phyloP scores from a whole-genome alignment of 176 grass and related monocot genomes.

The Alloteropsis semialata region DNA sequence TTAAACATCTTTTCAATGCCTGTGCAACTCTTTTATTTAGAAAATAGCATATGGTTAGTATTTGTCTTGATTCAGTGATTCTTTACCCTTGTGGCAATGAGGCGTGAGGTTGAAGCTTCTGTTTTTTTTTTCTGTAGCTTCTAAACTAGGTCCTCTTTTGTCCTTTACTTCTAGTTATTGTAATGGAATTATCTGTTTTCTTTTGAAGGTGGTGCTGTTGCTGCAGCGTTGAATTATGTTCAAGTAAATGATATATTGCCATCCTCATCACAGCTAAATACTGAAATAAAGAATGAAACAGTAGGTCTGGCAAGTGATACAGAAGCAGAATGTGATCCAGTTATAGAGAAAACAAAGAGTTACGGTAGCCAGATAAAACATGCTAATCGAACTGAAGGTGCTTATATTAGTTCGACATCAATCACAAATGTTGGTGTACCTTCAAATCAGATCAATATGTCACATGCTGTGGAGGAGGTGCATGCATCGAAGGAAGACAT shows the following conservation, averaged over 20 bases:
- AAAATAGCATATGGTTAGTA: neutral
- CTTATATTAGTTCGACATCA: conserved; percentile 3
- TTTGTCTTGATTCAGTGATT: neutral
- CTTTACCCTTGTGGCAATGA: neutral
- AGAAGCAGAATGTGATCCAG: neutral
- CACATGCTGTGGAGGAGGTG: conserved; percentile 3
- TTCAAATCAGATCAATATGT: conserved; percentile 16
- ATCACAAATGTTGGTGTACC: neutral
- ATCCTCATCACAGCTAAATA: conserved; percentile 27
- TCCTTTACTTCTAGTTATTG: neutral
- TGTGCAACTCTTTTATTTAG: neutral
- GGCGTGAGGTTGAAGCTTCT: neutral
- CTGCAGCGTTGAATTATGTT: neutral
- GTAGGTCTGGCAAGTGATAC: neutral
- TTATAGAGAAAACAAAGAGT: conserved; percentile 17
- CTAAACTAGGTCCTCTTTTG: neutral
- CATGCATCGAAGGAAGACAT: neutral
- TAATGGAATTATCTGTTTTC: neutral
- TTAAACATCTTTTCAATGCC: conserved; percentile 20
- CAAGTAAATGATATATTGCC: conserved; percentile 23
- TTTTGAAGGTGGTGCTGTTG: conserved; percentile 5
- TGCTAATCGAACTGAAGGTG: conserved; percentile 10
- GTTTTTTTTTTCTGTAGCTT: neutral
- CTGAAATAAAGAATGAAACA: conserved; percentile 10
- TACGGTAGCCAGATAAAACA: neutral